A percentile compares a stretch with the other conserved stretches of the same genome.
Evolutionary conservation across 768 basidiomycete species (phyloP).

Genomic region (Gloeopeniophorella convolvens): DNA sequence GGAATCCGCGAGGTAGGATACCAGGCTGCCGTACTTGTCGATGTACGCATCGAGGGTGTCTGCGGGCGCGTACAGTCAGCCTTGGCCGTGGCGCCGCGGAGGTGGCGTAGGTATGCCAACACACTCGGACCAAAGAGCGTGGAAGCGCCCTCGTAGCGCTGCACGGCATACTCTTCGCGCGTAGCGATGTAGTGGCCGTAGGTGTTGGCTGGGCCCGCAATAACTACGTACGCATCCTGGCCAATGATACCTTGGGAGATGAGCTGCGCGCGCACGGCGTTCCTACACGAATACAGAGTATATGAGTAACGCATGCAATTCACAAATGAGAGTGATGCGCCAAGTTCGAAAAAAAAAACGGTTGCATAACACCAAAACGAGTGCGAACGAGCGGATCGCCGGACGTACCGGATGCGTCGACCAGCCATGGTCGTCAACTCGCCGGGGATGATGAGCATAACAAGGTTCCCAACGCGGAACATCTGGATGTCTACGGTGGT

Average conservation of each 20-base stretch:
- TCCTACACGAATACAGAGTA: conserved; percentile 36
- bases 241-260: conserved; percentile 59
- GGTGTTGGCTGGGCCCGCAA: conserved; percentile 78
- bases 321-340: not conserved
- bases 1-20: conserved; percentile 52
- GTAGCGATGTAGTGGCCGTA: conserved; percentile 73
- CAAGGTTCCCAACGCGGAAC: conserved; percentile 68
- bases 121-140: conserved; percentile 70
- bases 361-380: conserved; percentile 4
- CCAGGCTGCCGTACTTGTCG: conserved; percentile 62
- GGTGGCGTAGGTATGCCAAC: conserved; percentile 29
- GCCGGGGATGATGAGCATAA: conserved; percentile 69
- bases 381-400: conserved; percentile 7
- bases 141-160: conserved; percentile 78
- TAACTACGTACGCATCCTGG: conserved; percentile 64
- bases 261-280: conserved; percentile 58
- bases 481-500: conserved; percentile 71
- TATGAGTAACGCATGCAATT: too few species aligned
- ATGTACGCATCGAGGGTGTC: conserved; percentile 78
- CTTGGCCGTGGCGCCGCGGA: conserved; percentile 6
- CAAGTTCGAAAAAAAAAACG: not conserved
- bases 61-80: conserved; percentile 25
- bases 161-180: conserved; percentile 63
- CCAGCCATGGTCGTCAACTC: conserved; percentile 83
- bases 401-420: conserved; percentile 56